Evolutionary conservation across 805 yeast species (phyloP), one percentile per base, ranked within the genome.

Genomic region (Grigorovia transvaalensis): DNA sequence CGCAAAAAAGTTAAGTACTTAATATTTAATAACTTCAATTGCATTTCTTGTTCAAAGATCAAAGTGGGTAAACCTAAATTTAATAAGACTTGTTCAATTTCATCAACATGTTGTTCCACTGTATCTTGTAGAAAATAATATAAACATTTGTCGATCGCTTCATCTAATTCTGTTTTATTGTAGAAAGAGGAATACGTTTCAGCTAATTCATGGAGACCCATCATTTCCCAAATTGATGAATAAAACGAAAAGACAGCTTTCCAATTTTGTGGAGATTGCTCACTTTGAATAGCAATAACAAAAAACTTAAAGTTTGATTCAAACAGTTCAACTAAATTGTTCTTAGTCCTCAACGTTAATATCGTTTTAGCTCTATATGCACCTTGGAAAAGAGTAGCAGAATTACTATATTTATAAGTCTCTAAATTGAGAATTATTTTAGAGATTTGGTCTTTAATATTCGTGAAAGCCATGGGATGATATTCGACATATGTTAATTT

Each of bases 321-420:
- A 35, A 80, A 59, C 12, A 78, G 73, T 7, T 65, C 65, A 9
- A 65, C 61, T 45, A 79, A 62, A 2, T 76, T 65, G 0, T 73
- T 75, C 8, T 85, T 82, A 56, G 74, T 78, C 46, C 77, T 62
- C 65, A 83, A 69, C 35, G 74, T 57, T 53, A 81, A 78, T 2
- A 78, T 63, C 0, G 85, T 78, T 58, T 85, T 88, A 55, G 80
- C 80, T 56, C 82, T 81, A 61, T 78, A 82, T 9, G 88, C 81
- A 62, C 79, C 74, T 1, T 90, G 78, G 51, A 70, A 65, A 5
- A 64, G 53, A 1, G 47, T 44, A 1, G 66, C 57, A 38, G 17
- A 38, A 38, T 38, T 38, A n/a, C 17, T 38, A 13, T 15, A 38
- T 38, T 38, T 38, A 13, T 13, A 38, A 15, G 42, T 38, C 17